Evolutionary conservation across 176 grass and related monocot species (phyloP), one percentile per base, ranked within the genome.

Genomic region (Melocanna baccifera): DNA sequence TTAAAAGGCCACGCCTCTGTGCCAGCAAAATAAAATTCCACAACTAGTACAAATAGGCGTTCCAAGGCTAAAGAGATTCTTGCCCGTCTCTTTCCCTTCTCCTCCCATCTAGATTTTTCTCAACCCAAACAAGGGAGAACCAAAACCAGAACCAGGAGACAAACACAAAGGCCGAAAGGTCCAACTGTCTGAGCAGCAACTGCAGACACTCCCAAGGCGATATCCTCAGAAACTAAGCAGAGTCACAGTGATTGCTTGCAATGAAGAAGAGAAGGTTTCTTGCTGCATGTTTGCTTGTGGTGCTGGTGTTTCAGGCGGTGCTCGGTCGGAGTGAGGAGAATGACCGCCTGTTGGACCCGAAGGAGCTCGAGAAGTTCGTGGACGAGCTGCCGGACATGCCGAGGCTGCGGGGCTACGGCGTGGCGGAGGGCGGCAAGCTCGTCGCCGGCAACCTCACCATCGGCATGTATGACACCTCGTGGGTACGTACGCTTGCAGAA

Each of bases 391-490:
- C 96, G 19, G 69, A 88, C 47, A 93, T 95, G 87, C 89, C 93
- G 6, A 88, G 68, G 87, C 79, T 95, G 28, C 91, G 85, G 51
- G 92, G 91, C 7, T 98, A 87, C 73, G 82, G 56, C 50, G 68
- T 90, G 8, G 12, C 9, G 3, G 41, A 48, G 0, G 75, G 62
- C 56, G 95, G 92, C 18, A 6, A 15, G n/a, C 76, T 84, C 66
- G 82, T 95, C 56, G 82, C 95, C 87, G 89, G 95, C 51, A 94
- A 98, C 65, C 89, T 95, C 65, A 85, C 91, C 82, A 78, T 98
- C 65, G 96, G 96, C 89, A 98, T 95, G 96, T 93, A 92, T 58
- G 92, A 98, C 40, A 98, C 90, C 75, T 87, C 39, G 55, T 98
- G 92, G 96, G 9, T 89, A 8, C 68, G 9, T 89, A 6, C 46